Evolutionary conservation across 75 land plant species (phyloP).

Genomic region (Cunninghamia lanceolata): DNA sequence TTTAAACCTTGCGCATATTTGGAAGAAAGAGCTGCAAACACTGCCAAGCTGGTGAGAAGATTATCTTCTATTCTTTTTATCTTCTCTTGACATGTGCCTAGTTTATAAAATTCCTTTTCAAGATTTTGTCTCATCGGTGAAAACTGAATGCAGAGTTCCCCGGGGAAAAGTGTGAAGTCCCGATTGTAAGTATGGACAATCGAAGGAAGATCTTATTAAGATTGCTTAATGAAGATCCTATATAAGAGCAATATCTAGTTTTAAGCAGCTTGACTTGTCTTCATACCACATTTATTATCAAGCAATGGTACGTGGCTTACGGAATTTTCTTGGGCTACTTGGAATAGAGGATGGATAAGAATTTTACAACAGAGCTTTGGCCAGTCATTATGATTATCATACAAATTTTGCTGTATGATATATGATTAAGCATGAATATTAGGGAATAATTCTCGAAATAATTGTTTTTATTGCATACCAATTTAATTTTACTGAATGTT

Average conservation of each 20-base stretch:
- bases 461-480: not conserved
- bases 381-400: not conserved
- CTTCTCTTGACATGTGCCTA: not conserved
- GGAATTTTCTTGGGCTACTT: not conserved
- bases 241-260: not conserved
- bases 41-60: conserved; percentile 58
- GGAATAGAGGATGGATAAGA: not conserved
- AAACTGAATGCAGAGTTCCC: conserved; percentile 1
- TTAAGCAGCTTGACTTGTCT: not conserved
- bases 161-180: conserved; percentile 1
- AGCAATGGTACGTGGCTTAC: not conserved
- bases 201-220: not conserved
- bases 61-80: not conserved
- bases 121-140: not conserved
- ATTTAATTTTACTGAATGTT: not conserved
- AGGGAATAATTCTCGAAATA: not conserved
- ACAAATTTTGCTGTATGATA: not conserved
- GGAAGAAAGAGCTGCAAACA: conserved; percentile 78
- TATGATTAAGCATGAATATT: not conserved
- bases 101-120: not conserved
- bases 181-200: not conserved
- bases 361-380: not conserved
- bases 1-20: conserved; percentile 89
- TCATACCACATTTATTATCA: not conserved
- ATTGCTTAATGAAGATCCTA: not conserved